phyloP scores from a whole-genome alignment of 805 yeast species.

The Clavispora santaluciae region DNA sequence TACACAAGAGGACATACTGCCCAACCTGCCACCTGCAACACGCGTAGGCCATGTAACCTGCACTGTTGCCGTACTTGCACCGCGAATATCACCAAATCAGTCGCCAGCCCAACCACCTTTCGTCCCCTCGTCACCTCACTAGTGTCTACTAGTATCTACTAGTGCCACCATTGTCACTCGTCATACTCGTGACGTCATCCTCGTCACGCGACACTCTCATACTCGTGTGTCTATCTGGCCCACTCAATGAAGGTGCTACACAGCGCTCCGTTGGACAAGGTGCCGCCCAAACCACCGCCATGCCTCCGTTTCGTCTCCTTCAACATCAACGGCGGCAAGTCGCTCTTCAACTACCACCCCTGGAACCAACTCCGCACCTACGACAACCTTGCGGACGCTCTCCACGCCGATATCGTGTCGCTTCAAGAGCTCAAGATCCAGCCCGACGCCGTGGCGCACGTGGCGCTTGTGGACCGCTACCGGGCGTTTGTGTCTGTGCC shows the following conservation, averaged over 20 bases:
- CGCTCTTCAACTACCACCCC: constrained; percentile 77
- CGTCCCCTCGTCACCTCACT: too few species aligned
- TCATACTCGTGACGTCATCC: too few species aligned
- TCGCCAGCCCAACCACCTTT: too few species aligned
- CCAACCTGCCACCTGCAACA: too few species aligned
- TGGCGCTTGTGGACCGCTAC: constrained; percentile 54
- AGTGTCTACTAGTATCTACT: too few species aligned
- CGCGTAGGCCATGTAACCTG: too few species aligned
- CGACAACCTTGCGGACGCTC: constrained; percentile 42
- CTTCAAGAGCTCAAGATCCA: constrained; percentile 78
- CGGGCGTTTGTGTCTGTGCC: constrained; percentile 70
- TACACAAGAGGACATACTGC: too few species aligned
- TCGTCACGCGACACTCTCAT: too few species aligned
- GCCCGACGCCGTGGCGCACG: constrained; percentile 19
- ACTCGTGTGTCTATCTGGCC: not conserved
- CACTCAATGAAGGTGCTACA: not conserved
- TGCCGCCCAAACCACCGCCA: constrained; percentile 7
- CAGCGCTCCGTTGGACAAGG: constrained; percentile 6
- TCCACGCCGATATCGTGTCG: constrained; percentile 74
- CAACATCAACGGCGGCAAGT: constrained; percentile 81
- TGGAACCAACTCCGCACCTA: constrained; percentile 54
- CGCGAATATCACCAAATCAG: too few species aligned
- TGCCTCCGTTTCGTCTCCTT: constrained; percentile 57
- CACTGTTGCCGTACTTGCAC: too few species aligned
- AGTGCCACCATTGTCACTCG: too few species aligned